These are phyloP conservation scores for Malassezia nana DNA, from an alignment of 1,284 basidiomycete species.

Conservation along the genomic window DNA sequence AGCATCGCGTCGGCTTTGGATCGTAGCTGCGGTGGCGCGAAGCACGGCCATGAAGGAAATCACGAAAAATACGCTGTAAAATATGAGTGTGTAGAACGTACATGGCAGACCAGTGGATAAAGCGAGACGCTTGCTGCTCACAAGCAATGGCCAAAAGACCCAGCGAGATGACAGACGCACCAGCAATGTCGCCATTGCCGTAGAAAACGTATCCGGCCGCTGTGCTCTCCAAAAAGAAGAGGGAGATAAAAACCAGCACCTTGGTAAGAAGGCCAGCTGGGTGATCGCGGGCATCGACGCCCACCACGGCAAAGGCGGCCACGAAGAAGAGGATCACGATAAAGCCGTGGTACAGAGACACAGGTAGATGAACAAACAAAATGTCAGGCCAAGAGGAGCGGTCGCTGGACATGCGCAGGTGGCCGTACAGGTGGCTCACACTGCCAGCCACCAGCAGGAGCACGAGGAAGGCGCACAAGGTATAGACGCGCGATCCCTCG, in stretches of 20 bases:
- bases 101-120: slow-evolving; percentile 80
- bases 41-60: slow-evolving; percentile 71
- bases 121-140: slow-evolving; percentile 52
- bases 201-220: slow-evolving; percentile 75
- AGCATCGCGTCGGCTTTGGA: slow-evolving; percentile 52
- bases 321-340: slow-evolving; percentile 80
- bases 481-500: slow-evolving; percentile 55
- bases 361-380: slow-evolving; percentile 51
- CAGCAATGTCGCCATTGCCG: slow-evolving; percentile 78
- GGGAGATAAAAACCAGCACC: slow-evolving; percentile 78
- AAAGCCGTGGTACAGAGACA: slow-evolving; percentile 71
- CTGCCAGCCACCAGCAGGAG: slow-evolving; percentile 71
- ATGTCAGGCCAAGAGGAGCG: slow-evolving; percentile 55
- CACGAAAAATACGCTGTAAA: slow-evolving; percentile 60
- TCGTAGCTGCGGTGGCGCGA: slow-evolving; percentile 57
- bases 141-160: slow-evolving; percentile 54
- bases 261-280: slow-evolving; percentile 78
- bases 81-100: slow-evolving; percentile 57
- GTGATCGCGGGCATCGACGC: slow-evolving; percentile 61
- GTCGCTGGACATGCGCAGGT: slow-evolving; percentile 72
- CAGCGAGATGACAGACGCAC: slow-evolving; percentile 74
- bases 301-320: slow-evolving; percentile 81
- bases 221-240: slow-evolving; percentile 88
- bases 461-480: slow-evolving; percentile 71
- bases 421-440: slow-evolving; percentile 82